Base-by-base conservation (phyloP, 1,284 basidiomycete genomes). In the Malassezia dermatis region DNA sequence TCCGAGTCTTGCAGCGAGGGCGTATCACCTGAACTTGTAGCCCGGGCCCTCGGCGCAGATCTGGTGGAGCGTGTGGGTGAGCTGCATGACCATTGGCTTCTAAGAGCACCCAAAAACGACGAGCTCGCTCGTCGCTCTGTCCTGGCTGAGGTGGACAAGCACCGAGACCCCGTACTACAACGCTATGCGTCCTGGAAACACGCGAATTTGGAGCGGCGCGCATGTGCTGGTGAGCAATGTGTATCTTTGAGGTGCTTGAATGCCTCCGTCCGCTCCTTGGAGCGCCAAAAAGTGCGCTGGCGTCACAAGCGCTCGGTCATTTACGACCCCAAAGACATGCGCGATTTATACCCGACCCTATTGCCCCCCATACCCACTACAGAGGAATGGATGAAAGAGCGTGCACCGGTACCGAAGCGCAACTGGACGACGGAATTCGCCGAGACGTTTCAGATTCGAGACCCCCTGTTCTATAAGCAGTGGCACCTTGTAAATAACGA, bases 51-150 rank as follows among this genome's bases (percentile, higher is more conserved):
- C 8, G 84, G 84, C 21, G 84, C 88, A 10, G 85, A 96, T 75
- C 77, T 94, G 47, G 85, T 96, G 48, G 89, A 93, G 69, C 84
- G 81, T 60, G 85, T 85, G 12, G 93, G 93, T 34, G 86, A 94
- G 74, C 81, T 98, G 10, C 72, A 75, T 3, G 80, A 89, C 54
- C 81, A 86, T 75, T 98, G 86, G 86, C 80, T 98, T 4, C 83
- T 95, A n/a, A 81, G 88, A 13, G 78, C 80, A 39, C 73, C 58
- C 21, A 68, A 67, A 50, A 13, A 23, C 24, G 19, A 50, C 34
- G 17, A 5, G 8, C 17, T 44, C 11, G 43, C 44, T 5, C 51
- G 48, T 2, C 60, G 63, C 12, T 48, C 45, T 6, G 51, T 48
- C 30, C 19, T 40, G 57, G n/a, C 43, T 39, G 62, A 62, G 21